Percentiles rank a stretch among this genome's conserved stretches.
phyloP scores from a whole-genome alignment of 2,329 filamentous ascomycete species.

The Microascus cirrosus region DNA sequence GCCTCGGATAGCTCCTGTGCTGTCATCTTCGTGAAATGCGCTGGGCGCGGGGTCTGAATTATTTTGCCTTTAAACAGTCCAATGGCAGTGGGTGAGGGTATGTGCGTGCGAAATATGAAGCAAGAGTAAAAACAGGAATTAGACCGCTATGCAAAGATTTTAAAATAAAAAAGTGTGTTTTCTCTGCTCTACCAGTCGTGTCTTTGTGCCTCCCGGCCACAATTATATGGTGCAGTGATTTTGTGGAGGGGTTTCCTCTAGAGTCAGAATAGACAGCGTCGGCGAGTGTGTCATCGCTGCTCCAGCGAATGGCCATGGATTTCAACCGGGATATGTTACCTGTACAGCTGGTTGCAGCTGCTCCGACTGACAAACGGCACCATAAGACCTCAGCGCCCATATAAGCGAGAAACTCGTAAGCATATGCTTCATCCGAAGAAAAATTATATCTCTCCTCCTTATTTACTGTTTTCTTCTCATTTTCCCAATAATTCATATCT shows the following conservation, averaged over 20 bases:
- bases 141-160: neutral
- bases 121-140: neutral
- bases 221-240: neutral
- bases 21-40: neutral
- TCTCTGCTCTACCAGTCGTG: neutral
- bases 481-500: too few species aligned
- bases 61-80: too few species aligned
- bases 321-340: too few species aligned
- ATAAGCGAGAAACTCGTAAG: too few species aligned
- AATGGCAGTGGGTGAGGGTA: neutral
- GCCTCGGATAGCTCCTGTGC: slow-evolving; percentile 13
- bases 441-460: too few species aligned
- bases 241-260: neutral
- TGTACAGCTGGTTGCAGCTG: too few species aligned
- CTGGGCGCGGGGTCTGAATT: neutral
- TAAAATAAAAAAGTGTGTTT: neutral
- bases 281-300: neutral
- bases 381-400: too few species aligned
- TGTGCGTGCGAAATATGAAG: neutral
- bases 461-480: too few species aligned
- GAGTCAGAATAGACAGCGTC: neutral
- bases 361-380: too few species aligned
- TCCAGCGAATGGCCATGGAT: too few species aligned
- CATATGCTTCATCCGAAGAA: too few species aligned
- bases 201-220: too few species aligned